Conservation (phyloP, 352 stramenopile genomes). For the Globisporangium orthogonon region DNA sequence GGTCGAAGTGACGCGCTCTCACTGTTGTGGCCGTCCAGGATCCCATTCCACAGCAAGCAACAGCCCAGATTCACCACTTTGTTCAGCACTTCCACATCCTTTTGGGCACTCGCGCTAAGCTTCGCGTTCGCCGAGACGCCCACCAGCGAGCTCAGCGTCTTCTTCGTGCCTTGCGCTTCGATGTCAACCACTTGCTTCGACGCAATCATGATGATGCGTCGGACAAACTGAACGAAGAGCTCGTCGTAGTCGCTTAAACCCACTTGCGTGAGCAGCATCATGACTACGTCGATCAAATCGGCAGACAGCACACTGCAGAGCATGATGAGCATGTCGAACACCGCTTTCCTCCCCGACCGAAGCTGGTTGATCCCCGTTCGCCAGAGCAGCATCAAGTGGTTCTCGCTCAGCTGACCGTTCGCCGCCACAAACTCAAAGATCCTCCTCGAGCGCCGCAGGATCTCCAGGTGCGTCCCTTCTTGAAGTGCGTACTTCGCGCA, state of each 20-base stretch:
- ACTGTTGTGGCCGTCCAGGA: constrained; percentile 20
- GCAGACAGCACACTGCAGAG: constrained; percentile 60
- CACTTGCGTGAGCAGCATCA: constrained; percentile 72
- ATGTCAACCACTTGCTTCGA: constrained; percentile 63
- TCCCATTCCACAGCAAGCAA: constrained; percentile 76
- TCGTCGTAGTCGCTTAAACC: constrained; percentile 68
- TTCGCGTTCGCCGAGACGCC: constrained; percentile 41
- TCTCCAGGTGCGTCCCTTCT: constrained; percentile 74
- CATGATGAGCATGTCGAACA: constrained; percentile 70
- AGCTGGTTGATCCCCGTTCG: constrained; percentile 62
- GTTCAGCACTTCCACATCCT: constrained; percentile 62
- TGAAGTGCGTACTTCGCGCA: constrained; percentile 67
- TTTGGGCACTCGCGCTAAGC: constrained; percentile 38
- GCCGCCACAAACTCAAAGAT: constrained; percentile 65
- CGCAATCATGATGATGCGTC: constrained; percentile 65
- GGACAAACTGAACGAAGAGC: constrained; percentile 69
- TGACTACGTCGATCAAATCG: constrained; percentile 72
- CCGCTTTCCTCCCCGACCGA: constrained; percentile 52
- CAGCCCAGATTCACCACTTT: constrained; percentile 71
- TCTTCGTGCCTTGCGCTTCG: constrained; percentile 63
- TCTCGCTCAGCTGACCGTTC: constrained; percentile 49
- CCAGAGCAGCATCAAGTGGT: constrained; percentile 73
- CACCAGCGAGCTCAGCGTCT: constrained; percentile 61
- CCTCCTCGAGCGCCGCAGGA: constrained; percentile 68
- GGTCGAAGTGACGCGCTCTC: constrained; percentile 13